Percentiles rank a stretch among this genome's conserved stretches.
phyloP scores from a whole-genome alignment of 305 asterid genomes.

The Rubia balearica region DNA sequence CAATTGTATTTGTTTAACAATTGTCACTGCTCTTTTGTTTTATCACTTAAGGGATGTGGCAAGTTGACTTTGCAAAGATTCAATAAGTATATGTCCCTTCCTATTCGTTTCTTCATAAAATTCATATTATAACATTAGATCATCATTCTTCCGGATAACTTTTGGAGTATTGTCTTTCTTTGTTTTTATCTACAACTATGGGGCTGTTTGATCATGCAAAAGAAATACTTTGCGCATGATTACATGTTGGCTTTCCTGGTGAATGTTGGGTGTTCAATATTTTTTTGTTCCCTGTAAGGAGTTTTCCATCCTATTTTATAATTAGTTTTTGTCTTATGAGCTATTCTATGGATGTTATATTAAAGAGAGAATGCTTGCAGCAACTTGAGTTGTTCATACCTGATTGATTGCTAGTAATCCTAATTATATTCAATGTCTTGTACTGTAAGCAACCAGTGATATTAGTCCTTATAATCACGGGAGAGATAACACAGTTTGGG shows the following conservation, averaged over 20 bases:
- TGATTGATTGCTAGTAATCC: background rate
- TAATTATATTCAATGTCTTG: slow-evolving; percentile 12
- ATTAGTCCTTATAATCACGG: slow-evolving; percentile 72
- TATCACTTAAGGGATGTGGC: background rate
- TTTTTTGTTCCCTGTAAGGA: slow-evolving; percentile 77
- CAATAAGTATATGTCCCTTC: background rate
- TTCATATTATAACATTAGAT: background rate
- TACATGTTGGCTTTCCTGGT: slow-evolving; percentile 69
- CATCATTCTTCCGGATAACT: background rate
- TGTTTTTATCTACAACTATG: slow-evolving; percentile 57
- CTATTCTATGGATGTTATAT: background rate
- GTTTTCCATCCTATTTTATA: slow-evolving; percentile 4
- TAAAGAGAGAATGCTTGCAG: background rate
- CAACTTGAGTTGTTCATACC: background rate
- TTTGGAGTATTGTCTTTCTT: slow-evolving; percentile 15
- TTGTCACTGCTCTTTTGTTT: background rate
- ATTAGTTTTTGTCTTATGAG: background rate
- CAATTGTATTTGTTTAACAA: background rate
- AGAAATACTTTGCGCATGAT: slow-evolving; percentile 76
- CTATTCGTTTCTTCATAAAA: background rate
- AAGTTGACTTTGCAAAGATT: background rate
- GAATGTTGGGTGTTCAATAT: slow-evolving; percentile 86
- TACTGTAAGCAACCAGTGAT: slow-evolving; percentile 70
- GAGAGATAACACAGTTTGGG: slow-evolving; percentile 96
- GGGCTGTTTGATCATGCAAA: slow-evolving; percentile 96